phyloP scores from a whole-genome alignment of 352 stramenopile species.

The Phytophthora hibernalis region DNA sequence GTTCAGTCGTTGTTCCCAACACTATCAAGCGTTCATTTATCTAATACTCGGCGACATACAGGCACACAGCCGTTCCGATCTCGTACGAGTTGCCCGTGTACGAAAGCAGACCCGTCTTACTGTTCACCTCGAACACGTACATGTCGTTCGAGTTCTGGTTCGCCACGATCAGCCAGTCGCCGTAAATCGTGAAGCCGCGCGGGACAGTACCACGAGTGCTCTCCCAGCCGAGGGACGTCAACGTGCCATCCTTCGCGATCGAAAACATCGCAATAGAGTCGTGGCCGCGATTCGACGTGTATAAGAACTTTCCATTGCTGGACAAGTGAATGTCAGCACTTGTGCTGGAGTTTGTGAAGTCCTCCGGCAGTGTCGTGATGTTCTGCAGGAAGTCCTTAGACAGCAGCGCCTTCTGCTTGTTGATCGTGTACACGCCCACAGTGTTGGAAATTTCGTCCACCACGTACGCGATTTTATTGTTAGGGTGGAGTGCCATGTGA shows the following conservation, averaged over 20 bases:
- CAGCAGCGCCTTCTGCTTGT: constrained; percentile 36
- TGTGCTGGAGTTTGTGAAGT: constrained; percentile 35
- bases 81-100: constrained; percentile 51
- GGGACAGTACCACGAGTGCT: constrained; percentile 50
- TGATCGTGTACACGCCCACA: constrained; percentile 57
- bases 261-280: constrained; percentile 70
- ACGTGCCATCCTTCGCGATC: constrained; percentile 40
- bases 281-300: constrained; percentile 72
- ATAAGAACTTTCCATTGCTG: constrained; percentile 60
- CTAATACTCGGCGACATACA: constrained; percentile 40
- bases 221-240: constrained; percentile 49
- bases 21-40: neutral
- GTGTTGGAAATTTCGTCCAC: constrained; percentile 71
- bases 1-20: no score
- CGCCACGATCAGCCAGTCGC: constrained; percentile 59
- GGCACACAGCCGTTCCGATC: constrained; percentile 51
- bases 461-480: constrained; percentile 60
- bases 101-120: constrained; percentile 47
- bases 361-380: constrained; percentile 61
- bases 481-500: constrained; percentile 67
- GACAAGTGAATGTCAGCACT: constrained; percentile 67
- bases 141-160: constrained; percentile 74
- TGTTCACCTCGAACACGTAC: constrained; percentile 57
- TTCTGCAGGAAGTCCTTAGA: constrained; percentile 42
- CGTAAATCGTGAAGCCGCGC: constrained; percentile 57